Evolutionary conservation across 306 rosid species (phyloP), one percentile per base, ranked within the genome.

Genomic region (Corylus avellana): DNA sequence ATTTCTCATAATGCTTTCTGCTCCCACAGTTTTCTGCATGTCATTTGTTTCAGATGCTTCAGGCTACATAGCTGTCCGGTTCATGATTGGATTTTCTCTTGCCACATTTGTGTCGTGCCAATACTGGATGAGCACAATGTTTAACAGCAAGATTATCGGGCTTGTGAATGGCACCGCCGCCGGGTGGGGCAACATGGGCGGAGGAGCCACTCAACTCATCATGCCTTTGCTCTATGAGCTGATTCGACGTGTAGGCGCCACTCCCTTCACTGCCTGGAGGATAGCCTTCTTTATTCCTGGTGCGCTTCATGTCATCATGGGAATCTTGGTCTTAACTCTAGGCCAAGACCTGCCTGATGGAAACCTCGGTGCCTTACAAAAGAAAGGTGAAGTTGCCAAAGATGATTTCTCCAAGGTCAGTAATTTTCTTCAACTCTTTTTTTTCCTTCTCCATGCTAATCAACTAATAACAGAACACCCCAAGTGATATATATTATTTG

Each of bases 161-260:
- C 84, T 92, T 20, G 98, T 66, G 3, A 92, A 94, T 42, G 98
- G 98, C 18, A 92, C 97, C 0, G 94, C 97, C 0, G 97, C 95
- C 0, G 98, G 98, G 18, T 94, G 98, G 98, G 98, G 98, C 0
- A 94, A 94, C 77, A 91, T 92, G 98, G 97, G 98, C 0, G 97
- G 98, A 44, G 97, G 98, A 4, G 98, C 95, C 11, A 92, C 98
- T 61, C 98, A 94, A 63, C 90, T 94, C 53, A 51, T 94, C 37
- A 94, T 94, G 98, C 98, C 98, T 0, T 20, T 92, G 82, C 82
- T 91, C 0, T 94, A 81, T 76, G 97, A 91, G 0, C 10, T 91
- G 29, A 88, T 92, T 8, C 44, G 72, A 4, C 61, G 75, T 51
- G 83, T 70, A 1, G 96, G 97, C 5, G 77, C 96, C 2, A 87